Percentiles rank a stretch among this genome's conserved stretches.
Evolutionary conservation across 805 yeast genomes (phyloP).

Genomic region (Ascoidea tarda): DNA sequence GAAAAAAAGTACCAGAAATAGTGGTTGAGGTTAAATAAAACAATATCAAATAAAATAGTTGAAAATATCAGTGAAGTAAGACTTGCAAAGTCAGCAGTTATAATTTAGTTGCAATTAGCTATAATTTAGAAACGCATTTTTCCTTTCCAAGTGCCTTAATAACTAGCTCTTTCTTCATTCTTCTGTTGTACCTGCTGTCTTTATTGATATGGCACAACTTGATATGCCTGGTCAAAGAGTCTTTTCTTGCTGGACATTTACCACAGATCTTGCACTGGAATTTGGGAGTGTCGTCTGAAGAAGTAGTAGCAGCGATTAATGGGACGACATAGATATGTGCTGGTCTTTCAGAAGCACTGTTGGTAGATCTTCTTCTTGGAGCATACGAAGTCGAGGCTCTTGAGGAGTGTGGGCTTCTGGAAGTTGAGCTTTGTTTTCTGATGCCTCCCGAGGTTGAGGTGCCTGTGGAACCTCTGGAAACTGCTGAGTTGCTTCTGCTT

Average conservation of each 20-base stretch:
- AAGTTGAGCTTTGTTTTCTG: neutral
- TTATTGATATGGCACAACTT: slow-evolving; percentile 29
- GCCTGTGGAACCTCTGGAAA: neutral
- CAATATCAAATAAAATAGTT: no score
- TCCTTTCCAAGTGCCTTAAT: neutral
- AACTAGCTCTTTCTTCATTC: neutral
- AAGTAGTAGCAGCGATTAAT: no score
- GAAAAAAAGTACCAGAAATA: no score
- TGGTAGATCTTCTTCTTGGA: no score
- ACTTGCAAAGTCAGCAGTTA: no score
- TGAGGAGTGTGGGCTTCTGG: neutral
- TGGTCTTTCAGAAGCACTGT: no score
- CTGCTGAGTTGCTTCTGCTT: neutral
- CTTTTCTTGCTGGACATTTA: slow-evolving; percentile 35
- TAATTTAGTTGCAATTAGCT: no score
- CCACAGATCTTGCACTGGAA: slow-evolving; percentile 21
- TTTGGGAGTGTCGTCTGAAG: no score
- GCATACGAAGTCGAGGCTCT: slow-evolving; percentile 15
- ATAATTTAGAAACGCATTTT: no score
- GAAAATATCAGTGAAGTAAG: no score
- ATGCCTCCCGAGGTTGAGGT: neutral
- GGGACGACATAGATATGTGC: no score
- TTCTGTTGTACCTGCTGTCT: neutral
- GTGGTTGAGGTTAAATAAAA: no score
- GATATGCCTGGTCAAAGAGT: slow-evolving; percentile 38